phyloP scores from a whole-genome alignment of 2,329 filamentous ascomycete genomes.

The Raffaelea ambrosiae region DNA sequence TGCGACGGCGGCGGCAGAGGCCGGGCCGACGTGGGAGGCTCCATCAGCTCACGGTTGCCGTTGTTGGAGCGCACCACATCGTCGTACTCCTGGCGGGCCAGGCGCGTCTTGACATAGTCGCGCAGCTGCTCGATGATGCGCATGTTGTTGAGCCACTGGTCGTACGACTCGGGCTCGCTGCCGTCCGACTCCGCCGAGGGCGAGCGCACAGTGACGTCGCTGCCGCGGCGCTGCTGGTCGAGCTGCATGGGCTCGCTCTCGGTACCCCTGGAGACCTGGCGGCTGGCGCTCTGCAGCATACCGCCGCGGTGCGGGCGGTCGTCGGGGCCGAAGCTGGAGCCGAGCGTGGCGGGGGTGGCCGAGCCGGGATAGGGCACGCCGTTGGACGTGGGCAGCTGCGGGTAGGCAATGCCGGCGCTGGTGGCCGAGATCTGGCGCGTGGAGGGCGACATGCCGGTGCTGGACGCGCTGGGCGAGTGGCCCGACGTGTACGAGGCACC shows the following conservation, averaged over 20 bases:
- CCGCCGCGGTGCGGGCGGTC: slow-evolving; percentile 58
- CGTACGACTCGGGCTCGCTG: slow-evolving; percentile 52
- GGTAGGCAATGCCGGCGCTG: slow-evolving; percentile 51
- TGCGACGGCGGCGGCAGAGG: slow-evolving; percentile 15
- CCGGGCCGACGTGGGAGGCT: neutral
- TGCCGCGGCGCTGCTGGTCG: slow-evolving; percentile 25
- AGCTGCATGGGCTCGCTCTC: neutral
- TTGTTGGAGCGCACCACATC: slow-evolving; percentile 12
- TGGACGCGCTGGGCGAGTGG: slow-evolving; percentile 67
- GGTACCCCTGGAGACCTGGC: slow-evolving; percentile 20
- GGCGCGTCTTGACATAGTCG: slow-evolving; percentile 46
- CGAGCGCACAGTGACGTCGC: slow-evolving; percentile 37
- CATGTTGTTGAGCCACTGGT: slow-evolving; percentile 58
- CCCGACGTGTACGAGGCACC: slow-evolving; percentile 69
- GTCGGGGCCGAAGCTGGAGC: slow-evolving; percentile 55
- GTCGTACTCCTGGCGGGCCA: slow-evolving; percentile 48
- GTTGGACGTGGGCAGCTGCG: slow-evolving; percentile 62
- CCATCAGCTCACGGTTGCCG: neutral
- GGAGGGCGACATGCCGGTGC: slow-evolving; percentile 59
- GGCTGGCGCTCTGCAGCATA: slow-evolving; percentile 53
- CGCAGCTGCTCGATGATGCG: slow-evolving; percentile 55
- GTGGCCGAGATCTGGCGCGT: slow-evolving; percentile 40
- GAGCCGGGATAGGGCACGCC: slow-evolving; percentile 50
- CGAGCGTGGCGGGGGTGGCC: slow-evolving; percentile 62
- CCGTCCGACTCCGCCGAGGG: slow-evolving; percentile 47